Evolutionary conservation across 257 asterid species (phyloP), one percentile per base, ranked within the genome.

Genomic region (Echium plantagineum): DNA sequence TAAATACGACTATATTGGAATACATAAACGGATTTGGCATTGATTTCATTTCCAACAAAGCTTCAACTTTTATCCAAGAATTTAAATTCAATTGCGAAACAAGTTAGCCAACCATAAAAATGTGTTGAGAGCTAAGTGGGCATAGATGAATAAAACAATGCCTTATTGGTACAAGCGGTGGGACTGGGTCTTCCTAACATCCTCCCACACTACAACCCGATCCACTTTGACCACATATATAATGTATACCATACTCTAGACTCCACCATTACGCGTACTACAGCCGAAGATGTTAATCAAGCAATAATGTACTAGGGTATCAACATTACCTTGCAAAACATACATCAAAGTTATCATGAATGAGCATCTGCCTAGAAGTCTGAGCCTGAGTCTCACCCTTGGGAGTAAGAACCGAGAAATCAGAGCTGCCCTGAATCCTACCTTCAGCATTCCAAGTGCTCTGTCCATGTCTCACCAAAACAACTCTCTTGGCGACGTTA

Each of bases 391-490:
- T 72, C 72, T 85, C 95, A 13, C 98, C 96, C 71, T 85, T 87
- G 20, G 22, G 74, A 17, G 98, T 90, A 32, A 90, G 88, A 71
- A 90, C 87, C 56, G 98, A 80, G 80, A 74, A 85, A 69, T 91
- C 77, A 48, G 98, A 91, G 79, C 98, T 88, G 7, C 96, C 98
- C 61, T 91, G 98, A 28, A 91, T 91, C 75, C 98, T 84, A 42
- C 98, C 96, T 81, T 85, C 98, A 31, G 87, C 94, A 78, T 87
- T 90, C 98, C 98, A 85, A 64, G 94, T 87, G 83, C 98, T 90
- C 78, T 87, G 96, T 17, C 96, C 96, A 72, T 87, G 98, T 81
- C 98, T 72, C 72, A 87, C 96, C 56, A 90, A 69, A 17, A 90
- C 91, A 65, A 90, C 93, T 74, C 98, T 78, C 81, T 90, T 90